Evolutionary conservation across 2,329 filamentous ascomycete genomes (phyloP).

Genomic region (Cladophialophora yegresii): DNA sequence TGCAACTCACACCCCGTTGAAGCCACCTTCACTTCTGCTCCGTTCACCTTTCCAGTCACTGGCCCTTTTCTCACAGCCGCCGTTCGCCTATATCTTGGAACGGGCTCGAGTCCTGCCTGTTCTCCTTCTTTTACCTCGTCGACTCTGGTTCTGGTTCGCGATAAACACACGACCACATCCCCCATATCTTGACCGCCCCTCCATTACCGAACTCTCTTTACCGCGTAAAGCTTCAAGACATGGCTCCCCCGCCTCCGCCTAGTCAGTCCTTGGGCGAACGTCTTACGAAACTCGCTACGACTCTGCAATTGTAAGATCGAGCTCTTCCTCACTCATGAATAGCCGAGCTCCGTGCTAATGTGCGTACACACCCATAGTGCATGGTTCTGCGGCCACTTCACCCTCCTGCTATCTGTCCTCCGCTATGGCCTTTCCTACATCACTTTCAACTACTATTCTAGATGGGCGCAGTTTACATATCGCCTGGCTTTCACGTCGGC

Average conservation of each 20-base stretch:
- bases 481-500: constrained; percentile 87
- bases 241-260: constrained; percentile 74
- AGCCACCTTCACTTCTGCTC: constrained; percentile 3
- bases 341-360: constrained; percentile 1
- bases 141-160: not conserved
- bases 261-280: constrained; percentile 72
- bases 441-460: constrained; percentile 80
- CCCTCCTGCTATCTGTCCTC: constrained; percentile 76
- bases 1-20: not conserved
- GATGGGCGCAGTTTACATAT: constrained; percentile 80
- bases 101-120: not conserved
- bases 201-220: constrained; percentile 14
- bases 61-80: not conserved
- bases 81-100: constrained; percentile 3
- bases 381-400: constrained; percentile 65
- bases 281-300: constrained; percentile 76
- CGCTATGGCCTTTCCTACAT: constrained; percentile 85
- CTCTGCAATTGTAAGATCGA: constrained; percentile 68
- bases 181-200: not conserved
- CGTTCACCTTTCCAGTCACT: constrained; percentile 3
- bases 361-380: constrained; percentile 53
- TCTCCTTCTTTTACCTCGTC: not conserved
- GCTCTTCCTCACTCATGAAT: not conserved
- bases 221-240: constrained; percentile 40
- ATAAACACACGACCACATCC: not conserved